Percentiles rank a stretch among this genome's conserved stretches.
phyloP scores from a whole-genome alignment of 139 green algal species.

The Chlamydomonas schloesseri region DNA sequence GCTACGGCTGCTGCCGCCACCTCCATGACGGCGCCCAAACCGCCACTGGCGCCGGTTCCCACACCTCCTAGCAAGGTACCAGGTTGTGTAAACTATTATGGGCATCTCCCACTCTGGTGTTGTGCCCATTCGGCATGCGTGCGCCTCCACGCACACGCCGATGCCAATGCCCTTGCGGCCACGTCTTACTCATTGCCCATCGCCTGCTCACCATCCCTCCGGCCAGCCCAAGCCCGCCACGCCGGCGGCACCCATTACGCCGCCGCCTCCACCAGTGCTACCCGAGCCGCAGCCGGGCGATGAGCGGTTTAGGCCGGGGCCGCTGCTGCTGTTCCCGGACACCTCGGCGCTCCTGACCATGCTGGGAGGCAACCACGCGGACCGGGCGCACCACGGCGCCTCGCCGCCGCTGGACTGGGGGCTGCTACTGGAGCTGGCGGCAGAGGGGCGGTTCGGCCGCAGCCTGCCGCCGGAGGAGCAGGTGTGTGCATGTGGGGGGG shows the following conservation, averaged over 20 bases:
- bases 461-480: constrained; percentile 66
- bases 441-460: constrained; percentile 69
- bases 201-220: too few relatives aligned
- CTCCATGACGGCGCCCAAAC: too few relatives aligned
- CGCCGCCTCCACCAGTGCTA: background rate
- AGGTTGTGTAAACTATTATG: too few relatives aligned
- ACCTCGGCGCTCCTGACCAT: constrained; percentile 81
- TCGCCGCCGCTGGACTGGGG: constrained; percentile 37
- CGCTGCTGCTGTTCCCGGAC: constrained; percentile 83
- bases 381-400: background rate
- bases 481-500: constrained; percentile 22
- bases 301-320: constrained; percentile 40
- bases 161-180: too few relatives aligned
- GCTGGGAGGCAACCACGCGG: constrained; percentile 72
- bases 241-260: background rate
- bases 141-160: too few relatives aligned
- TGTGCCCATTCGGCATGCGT: too few relatives aligned
- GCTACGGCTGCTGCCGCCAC: background rate
- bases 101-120: too few relatives aligned
- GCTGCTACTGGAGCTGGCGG: constrained; percentile 53
- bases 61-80: background rate
- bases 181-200: too few relatives aligned
- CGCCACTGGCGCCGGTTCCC: too few relatives aligned
- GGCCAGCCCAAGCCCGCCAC: background rate
- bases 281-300: background rate